Conservation (phyloP, 2,329 filamentous ascomycete species). For the Alternaria arborescens region DNA sequence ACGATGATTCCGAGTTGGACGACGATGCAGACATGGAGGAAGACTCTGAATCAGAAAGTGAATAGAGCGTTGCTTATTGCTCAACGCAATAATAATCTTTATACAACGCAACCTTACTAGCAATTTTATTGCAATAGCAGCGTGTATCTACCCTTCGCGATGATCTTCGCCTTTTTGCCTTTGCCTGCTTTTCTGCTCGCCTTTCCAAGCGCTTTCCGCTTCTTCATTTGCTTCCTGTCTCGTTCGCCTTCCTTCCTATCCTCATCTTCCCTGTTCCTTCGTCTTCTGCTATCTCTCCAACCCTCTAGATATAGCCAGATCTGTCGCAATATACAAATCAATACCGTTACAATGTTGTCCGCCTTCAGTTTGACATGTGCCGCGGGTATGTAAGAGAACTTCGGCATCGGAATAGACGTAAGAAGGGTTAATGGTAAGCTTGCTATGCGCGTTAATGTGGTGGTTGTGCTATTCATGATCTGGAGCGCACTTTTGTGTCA, state of each 20-base stretch:
- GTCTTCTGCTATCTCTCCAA: slow-evolving; percentile 10
- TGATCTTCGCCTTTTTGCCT: neutral
- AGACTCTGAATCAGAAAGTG: neutral
- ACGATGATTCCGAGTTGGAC: slow-evolving; percentile 12
- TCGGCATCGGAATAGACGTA: neutral
- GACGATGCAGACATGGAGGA: neutral
- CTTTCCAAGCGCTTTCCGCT: neutral
- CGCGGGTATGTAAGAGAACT: slow-evolving; percentile 21
- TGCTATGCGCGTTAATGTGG: neutral
- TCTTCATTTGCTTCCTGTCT: slow-evolving; percentile 1
- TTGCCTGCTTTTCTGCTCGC: neutral
- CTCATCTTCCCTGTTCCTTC: neutral
- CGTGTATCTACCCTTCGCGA: slow-evolving; percentile 10
- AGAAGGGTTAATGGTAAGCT: neutral
- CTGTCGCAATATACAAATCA: slow-evolving; percentile 16
- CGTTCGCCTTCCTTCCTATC: neutral
- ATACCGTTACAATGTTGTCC: slow-evolving; percentile 21
- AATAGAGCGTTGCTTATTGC: neutral
- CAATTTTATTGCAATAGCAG: neutral
- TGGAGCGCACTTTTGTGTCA: no score
- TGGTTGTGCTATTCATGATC: neutral
- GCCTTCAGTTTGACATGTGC: slow-evolving; percentile 30
- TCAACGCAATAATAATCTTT: neutral
- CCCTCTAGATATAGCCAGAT: slow-evolving; percentile 8
- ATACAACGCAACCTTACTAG: no score